A percentile compares a stretch with the other conserved stretches of the same genome.
Conservation (phyloP, 2,329 filamentous ascomycete species). For the Pseudogymnoascus pannorum region DNA sequence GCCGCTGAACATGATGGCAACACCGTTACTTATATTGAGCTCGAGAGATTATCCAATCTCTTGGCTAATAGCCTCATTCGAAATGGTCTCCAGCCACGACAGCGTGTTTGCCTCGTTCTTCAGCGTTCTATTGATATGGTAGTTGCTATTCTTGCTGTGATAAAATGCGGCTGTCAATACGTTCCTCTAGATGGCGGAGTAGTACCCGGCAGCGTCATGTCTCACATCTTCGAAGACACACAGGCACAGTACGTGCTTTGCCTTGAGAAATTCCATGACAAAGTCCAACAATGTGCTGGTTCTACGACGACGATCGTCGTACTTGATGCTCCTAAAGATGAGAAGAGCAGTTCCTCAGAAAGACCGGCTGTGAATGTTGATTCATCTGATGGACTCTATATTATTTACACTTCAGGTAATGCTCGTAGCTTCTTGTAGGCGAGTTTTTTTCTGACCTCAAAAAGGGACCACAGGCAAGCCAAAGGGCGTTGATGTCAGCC, state of each 20-base stretch:
- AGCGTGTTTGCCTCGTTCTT: conserved; percentile 48
- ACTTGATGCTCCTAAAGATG: conserved; percentile 11
- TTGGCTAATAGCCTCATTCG: conserved; percentile 35
- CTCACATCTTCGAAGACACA: conserved; percentile 43
- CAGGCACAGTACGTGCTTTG: conserved; percentile 40
- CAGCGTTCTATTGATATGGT: conserved; percentile 50
- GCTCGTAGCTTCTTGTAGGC: conserved; percentile 38
- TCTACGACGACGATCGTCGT: conserved; percentile 12
- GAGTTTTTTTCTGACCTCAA: conserved; percentile 10
- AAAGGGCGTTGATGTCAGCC: conserved; percentile 52
- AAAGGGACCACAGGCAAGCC: conserved; percentile 46
- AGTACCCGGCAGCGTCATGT: conserved; percentile 41
- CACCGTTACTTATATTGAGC: conserved; percentile 39
- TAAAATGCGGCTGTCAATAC: conserved; percentile 52
- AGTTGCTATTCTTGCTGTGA: conserved; percentile 47
- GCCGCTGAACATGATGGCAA: conserved; percentile 34
- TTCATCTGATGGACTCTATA: conserved; percentile 18
- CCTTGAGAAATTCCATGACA: conserved; percentile 30
- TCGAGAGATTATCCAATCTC: conserved; percentile 36
- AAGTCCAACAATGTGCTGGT: conserved; percentile 20
- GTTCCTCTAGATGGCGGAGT: conserved; percentile 51
- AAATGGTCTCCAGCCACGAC: conserved; percentile 35
- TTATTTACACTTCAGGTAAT: conserved; percentile 24
- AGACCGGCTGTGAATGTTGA: conserved; percentile 14
- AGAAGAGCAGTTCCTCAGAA: neutral